Evolutionary conservation across 805 yeast genomes (phyloP).

Genomic region (Spencermartinsiella europaea): DNA sequence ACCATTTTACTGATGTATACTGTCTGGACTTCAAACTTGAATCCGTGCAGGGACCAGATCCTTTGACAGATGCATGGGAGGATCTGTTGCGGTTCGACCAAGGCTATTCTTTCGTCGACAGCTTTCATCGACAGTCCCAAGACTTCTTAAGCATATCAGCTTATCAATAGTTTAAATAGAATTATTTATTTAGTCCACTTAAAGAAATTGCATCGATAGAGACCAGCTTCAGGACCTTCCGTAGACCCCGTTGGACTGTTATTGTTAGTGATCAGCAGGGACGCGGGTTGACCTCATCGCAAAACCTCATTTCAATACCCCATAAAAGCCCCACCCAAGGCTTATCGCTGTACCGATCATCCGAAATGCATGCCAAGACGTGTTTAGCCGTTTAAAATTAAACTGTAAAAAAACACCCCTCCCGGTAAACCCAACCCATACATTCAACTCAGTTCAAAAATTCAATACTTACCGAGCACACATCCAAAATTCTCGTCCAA

Average conservation of each 20-base stretch:
- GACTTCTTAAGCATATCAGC: too few relatives aligned
- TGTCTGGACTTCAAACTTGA: too few relatives aligned
- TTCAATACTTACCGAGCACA: slow-evolving; percentile 25
- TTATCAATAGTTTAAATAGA: background rate
- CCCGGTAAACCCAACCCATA: too few relatives aligned
- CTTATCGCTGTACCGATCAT: too few relatives aligned
- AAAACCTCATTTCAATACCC: background rate
- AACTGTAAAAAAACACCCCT: background rate
- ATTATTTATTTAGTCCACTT: slow-evolving; percentile 27
- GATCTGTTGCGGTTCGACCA: background rate
- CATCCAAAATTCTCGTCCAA: slow-evolving; percentile 37
- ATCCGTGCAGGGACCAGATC: background rate
- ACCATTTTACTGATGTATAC: too few relatives aligned
- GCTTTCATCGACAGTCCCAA: too few relatives aligned
- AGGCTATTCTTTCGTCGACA: too few relatives aligned
- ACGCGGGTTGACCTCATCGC: background rate
- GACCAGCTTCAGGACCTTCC: slow-evolving; percentile 6
- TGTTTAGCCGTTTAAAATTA: background rate
- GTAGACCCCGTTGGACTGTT: slow-evolving; percentile 25
- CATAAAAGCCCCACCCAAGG: too few relatives aligned
- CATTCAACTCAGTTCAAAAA: too few relatives aligned
- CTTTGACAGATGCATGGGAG: background rate
- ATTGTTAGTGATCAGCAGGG: slow-evolving; percentile 1
- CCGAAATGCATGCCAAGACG: too few relatives aligned
- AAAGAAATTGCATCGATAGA: slow-evolving; percentile 31